Conservation (phyloP, 1,284 basidiomycete genomes). For the Pterulicium gracile region DNA sequence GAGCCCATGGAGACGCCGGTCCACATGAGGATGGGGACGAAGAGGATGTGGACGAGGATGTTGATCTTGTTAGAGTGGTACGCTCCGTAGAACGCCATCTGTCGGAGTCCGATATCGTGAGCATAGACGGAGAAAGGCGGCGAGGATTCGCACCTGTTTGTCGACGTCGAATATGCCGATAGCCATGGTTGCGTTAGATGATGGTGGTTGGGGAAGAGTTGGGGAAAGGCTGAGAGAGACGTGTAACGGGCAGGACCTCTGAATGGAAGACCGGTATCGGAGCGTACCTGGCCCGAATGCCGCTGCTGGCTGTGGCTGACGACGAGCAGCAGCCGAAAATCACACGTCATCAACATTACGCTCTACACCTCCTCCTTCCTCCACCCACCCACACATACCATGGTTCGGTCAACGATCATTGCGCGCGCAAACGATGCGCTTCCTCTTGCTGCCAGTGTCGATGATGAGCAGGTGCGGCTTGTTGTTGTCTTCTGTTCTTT, state of each 20-base stretch:
- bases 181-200: too few relatives aligned
- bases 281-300: too few relatives aligned
- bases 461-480: conserved; percentile 77
- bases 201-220: too few relatives aligned
- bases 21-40: conserved; percentile 78
- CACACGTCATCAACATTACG: not conserved
- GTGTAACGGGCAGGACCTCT: too few relatives aligned
- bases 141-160: conserved; percentile 36
- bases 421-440: conserved; percentile 87
- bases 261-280: too few relatives aligned
- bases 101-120: conserved; percentile 7
- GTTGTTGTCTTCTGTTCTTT: conserved; percentile 4
- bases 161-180: conserved; percentile 41
- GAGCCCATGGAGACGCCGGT: conserved; percentile 49
- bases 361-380: not conserved
- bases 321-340: too few relatives aligned
- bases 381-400: conserved; percentile 20
- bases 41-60: conserved; percentile 71
- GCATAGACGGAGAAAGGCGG: not conserved
- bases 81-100: conserved; percentile 84
- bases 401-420: conserved; percentile 89
- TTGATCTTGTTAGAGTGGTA: conserved; percentile 80
- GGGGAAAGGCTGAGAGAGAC: too few relatives aligned
- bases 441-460: conserved; percentile 88
- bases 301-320: too few relatives aligned